A percentile compares a stretch with the other conserved stretches of the same genome.
Conservation (phyloP, 2,329 filamentous ascomycete species). For the Botryosphaeria dothidea region DNA sequence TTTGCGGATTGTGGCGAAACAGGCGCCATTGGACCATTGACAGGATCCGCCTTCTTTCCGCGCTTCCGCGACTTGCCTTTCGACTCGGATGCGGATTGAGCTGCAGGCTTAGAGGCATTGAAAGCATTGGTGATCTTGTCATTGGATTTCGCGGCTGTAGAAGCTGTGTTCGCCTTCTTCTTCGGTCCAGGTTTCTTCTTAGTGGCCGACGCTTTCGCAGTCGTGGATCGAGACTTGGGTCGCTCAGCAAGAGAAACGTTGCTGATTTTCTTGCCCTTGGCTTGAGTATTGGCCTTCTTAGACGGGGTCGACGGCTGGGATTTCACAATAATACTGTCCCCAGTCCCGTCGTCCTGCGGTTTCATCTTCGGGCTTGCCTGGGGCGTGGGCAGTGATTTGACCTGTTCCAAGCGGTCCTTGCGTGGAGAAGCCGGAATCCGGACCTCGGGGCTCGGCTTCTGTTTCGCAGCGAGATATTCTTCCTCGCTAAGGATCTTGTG, state of each 20-base stretch:
- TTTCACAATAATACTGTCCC: conserved; percentile 20
- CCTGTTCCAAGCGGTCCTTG: conserved; percentile 22
- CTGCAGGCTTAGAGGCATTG: conserved; percentile 22
- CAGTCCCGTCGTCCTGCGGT: conserved; percentile 22
- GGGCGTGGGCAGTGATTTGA: conserved; percentile 37
- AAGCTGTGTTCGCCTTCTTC: conserved; percentile 24
- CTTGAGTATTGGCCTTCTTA: conserved; percentile 32
- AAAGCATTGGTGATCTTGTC: conserved; percentile 26
- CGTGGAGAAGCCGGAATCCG: conserved; percentile 14
- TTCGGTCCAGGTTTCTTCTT: conserved; percentile 29
- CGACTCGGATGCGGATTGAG: neutral
- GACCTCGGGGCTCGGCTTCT: conserved; percentile 31
- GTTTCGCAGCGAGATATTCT: conserved; percentile 32
- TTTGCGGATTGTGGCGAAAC: conserved; percentile 33
- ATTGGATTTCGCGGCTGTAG: conserved; percentile 28
- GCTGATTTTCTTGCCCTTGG: conserved; percentile 24
- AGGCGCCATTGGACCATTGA: conserved; percentile 26
- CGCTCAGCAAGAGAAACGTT: conserved; percentile 4
- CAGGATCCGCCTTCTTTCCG: conserved; percentile 19
- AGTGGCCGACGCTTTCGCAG: conserved; percentile 25
- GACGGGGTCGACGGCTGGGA: conserved; percentile 24
- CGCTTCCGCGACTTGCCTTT: neutral
- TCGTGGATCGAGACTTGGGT: conserved; percentile 23
- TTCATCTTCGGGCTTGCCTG: conserved; percentile 36
- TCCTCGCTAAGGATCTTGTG: conserved; percentile 38